Evolutionary conservation across 2,329 filamentous ascomycete genomes (phyloP).

Genomic region (Colletotrichum musae): DNA sequence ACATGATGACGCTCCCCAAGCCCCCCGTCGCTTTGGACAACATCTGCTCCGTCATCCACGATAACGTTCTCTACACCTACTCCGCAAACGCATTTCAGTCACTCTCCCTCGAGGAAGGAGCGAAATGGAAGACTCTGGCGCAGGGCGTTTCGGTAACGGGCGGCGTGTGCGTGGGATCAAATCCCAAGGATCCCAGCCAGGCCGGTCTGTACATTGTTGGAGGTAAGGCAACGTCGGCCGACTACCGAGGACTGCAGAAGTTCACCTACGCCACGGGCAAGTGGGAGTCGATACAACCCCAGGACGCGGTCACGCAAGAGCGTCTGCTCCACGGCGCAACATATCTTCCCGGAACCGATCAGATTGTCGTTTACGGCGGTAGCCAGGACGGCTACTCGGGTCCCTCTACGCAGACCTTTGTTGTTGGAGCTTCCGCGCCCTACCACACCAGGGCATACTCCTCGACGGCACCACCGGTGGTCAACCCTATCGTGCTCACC

Average conservation of each 20-base stretch:
- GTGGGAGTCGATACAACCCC: constrained; percentile 64
- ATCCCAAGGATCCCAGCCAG: constrained; percentile 69
- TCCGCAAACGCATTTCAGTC: constrained; percentile 82
- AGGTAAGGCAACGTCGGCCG: constrained; percentile 67
- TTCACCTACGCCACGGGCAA: constrained; percentile 68
- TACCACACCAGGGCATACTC: constrained; percentile 73
- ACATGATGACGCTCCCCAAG: constrained; percentile 78
- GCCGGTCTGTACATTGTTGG: constrained; percentile 86
- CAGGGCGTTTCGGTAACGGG: constrained; percentile 80
- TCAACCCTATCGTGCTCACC: constrained; percentile 79
- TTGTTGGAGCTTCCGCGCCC: constrained; percentile 76
- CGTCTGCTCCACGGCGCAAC: constrained; percentile 81
- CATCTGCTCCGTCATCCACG: constrained; percentile 85
- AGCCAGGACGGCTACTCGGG: constrained; percentile 71
- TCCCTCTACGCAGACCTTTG: constrained; percentile 81
- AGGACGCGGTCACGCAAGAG: constrained; percentile 72
- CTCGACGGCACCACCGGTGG: constrained; percentile 73
- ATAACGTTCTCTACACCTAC: constrained; percentile 89
- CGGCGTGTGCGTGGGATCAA: constrained; percentile 82
- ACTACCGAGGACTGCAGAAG: constrained; percentile 83
- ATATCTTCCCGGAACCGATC: constrained; percentile 79
- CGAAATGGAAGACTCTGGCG: constrained; percentile 77
- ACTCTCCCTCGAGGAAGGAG: constrained; percentile 76
- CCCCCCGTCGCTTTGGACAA: constrained; percentile 79
- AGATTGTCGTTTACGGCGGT: constrained; percentile 87